Evolutionary conservation across 192 early-diverging fungal genomes (phyloP), one percentile per base, ranked within the genome.

Genomic region (Backusella circina): DNA sequence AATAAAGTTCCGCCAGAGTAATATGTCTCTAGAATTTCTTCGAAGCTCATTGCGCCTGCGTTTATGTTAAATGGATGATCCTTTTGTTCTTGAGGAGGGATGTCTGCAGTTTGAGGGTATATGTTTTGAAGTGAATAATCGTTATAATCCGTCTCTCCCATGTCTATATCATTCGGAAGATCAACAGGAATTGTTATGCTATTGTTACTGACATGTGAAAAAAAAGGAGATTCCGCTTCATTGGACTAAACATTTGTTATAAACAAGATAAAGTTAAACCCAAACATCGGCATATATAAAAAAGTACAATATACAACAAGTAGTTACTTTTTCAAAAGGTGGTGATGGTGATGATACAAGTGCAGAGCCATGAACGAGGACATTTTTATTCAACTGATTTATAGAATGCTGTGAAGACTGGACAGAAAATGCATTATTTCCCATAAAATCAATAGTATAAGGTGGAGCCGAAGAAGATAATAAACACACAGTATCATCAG

Each of bases 391-490:
- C 18, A 61, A 18, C 12, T 65, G 21, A 50, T 36, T 61, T 61
- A 12, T 12, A 28, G 54, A 61, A 30, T 39, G 39, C 5, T 33
- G 35, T 23, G 39, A 39, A 28, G 69, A n/a, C 37, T 44, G 37
- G 12, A 66, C 39, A 61, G 54, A 61, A 3, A 61, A 61, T 61
- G 54, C 54, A 31, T 31, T 70, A 30, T 54, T 67, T 31, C 66
- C 38, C 70, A 79, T 70, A 16, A 69, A 73, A 74, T 68, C 73
- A 32, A 79, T 57, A 31, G 51, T 69, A 61, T 61, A 61, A 2
- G 78, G 78, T 36, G 78, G 78, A 44, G 78, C 78, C 1, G 78
- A 79, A 4, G 78, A 74, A 21, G 78, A 79, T 10, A 79, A 61
- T 15, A 75, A 35, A 65, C 36, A 37, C 13, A 67, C 69, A 7